A percentile compares a stretch with the other conserved stretches of the same genome.
Conservation (phyloP, 2,329 filamentous ascomycete genomes). For the Westerdykella aurantiaca region DNA sequence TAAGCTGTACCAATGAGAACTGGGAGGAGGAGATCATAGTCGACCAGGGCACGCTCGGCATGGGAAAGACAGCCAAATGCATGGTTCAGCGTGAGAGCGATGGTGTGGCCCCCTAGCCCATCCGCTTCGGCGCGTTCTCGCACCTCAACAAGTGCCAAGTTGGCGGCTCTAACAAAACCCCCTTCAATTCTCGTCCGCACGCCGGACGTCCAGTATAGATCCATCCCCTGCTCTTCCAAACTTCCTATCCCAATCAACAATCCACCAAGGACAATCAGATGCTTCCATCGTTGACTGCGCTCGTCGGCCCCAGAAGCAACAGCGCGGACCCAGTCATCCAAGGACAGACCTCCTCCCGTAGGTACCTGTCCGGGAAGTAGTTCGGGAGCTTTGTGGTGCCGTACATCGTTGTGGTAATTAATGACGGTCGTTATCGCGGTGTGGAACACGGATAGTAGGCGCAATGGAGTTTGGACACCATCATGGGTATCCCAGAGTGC, state of each 20-base stretch:
- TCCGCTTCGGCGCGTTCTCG: conserved; percentile 46
- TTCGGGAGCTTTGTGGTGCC: conserved; percentile 21
- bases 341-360: conserved; percentile 43
- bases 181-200: conserved; percentile 64
- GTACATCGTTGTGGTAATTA: conserved; percentile 41
- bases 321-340: conserved; percentile 55
- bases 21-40: conserved; percentile 65
- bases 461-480: conserved; percentile 57
- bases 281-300: conserved; percentile 67
- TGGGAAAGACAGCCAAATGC: conserved; percentile 67
- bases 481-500: conserved; percentile 63
- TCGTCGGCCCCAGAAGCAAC: conserved; percentile 56
- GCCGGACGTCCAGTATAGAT: conserved; percentile 54
- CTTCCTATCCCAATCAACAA: conserved; percentile 66
- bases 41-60: conserved; percentile 51
- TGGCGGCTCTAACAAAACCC: conserved; percentile 68
- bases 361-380: conserved; percentile 27
- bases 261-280: conserved; percentile 73
- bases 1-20: conserved; percentile 62
- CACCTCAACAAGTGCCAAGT: conserved; percentile 63
- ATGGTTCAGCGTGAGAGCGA: conserved; percentile 70
- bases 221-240: conserved; percentile 43
- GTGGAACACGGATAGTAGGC: conserved; percentile 66
- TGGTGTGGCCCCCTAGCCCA: conserved; percentile 44
- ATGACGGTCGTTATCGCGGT: conserved; percentile 55